phyloP scores from a whole-genome alignment of 2,329 filamentous ascomycete species.

The Tolypocladium pustulatum region DNA sequence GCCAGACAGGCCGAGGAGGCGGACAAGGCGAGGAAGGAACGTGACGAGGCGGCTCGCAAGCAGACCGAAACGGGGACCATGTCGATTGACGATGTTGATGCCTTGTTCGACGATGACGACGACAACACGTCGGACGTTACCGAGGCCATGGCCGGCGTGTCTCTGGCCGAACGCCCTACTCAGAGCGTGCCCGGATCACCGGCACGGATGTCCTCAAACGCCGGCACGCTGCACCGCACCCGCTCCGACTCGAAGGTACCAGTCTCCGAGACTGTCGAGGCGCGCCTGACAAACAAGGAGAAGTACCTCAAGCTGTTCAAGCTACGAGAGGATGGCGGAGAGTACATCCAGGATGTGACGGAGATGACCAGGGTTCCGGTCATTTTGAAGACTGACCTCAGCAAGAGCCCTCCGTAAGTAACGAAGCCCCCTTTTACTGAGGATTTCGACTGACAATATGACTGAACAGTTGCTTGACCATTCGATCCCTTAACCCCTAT shows the following conservation, averaged over 20 bases:
- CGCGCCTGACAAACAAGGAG: constrained; percentile 82
- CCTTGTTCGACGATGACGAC: constrained; percentile 91
- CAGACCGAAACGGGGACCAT: constrained; percentile 93
- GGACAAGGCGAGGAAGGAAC: constrained; percentile 71
- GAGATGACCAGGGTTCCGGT: constrained; percentile 98
- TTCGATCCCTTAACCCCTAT: constrained; percentile 72
- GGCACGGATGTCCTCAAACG: constrained; percentile 58
- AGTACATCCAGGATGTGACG: constrained; percentile 95
- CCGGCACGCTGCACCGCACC: constrained; percentile 69
- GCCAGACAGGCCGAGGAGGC: constrained; percentile 74
- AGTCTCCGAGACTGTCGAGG: constrained; percentile 62
- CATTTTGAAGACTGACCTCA: constrained; percentile 94
- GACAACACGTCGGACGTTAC: constrained; percentile 80
- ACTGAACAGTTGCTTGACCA: constrained; percentile 60
- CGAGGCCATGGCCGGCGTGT: constrained; percentile 87
- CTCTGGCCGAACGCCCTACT: constrained; percentile 77
- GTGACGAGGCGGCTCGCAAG: constrained; percentile 83
- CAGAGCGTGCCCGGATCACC: constrained; percentile 94
- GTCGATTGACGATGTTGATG: constrained; percentile 84
- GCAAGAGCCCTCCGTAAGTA: constrained; percentile 98
- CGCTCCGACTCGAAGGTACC: constrained; percentile 90
- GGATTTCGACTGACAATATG: constrained; percentile 11
- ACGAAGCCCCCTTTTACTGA: neutral
- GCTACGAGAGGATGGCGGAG: constrained; percentile 81
- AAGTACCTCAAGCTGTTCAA: constrained; percentile 89